phyloP scores from a whole-genome alignment of 495 filamentous ascomycete species.

The Trichoderma erinaceum region DNA sequence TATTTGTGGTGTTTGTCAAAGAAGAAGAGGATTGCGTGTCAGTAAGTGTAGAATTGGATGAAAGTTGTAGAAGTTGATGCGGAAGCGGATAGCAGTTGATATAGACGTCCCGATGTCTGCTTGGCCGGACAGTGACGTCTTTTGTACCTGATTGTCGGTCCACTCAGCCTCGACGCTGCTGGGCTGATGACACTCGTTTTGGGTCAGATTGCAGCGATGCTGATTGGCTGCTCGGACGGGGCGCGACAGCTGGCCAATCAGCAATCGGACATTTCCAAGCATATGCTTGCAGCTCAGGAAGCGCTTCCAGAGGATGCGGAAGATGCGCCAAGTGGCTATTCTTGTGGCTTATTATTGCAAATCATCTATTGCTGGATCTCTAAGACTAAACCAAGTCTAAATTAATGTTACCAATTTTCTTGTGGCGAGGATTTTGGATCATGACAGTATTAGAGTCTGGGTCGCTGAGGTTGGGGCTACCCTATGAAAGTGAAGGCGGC shows the following conservation, averaged over 20 bases:
- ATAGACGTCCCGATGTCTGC: not conserved
- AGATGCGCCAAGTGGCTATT: not conserved
- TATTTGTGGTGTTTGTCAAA: not conserved
- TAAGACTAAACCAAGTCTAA: too few species aligned
- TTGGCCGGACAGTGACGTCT: constrained; percentile 5
- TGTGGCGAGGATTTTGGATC: too few species aligned
- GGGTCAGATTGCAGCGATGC: not conserved
- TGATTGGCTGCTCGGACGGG: not conserved
- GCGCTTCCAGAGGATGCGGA: not conserved
- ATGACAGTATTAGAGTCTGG: too few species aligned
- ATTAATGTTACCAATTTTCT: too few species aligned
- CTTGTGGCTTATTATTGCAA: not conserved
- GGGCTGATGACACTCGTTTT: constrained; percentile 6
- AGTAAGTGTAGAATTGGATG: constrained; percentile 6
- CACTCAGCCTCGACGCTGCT: not conserved
- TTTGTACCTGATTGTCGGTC: not conserved
- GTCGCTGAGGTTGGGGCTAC: too few species aligned
- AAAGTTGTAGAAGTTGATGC: not conserved
- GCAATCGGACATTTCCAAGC: not conserved
- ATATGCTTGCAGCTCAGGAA: not conserved
- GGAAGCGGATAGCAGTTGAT: not conserved
- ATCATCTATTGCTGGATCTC: not conserved
- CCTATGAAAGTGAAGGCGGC: too few species aligned
- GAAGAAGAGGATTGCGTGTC: constrained; percentile 16
- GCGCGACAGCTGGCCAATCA: constrained; percentile 4